Evolutionary conservation across 805 yeast genomes (phyloP).

Genomic region (Ascoidea rubescens): DNA sequence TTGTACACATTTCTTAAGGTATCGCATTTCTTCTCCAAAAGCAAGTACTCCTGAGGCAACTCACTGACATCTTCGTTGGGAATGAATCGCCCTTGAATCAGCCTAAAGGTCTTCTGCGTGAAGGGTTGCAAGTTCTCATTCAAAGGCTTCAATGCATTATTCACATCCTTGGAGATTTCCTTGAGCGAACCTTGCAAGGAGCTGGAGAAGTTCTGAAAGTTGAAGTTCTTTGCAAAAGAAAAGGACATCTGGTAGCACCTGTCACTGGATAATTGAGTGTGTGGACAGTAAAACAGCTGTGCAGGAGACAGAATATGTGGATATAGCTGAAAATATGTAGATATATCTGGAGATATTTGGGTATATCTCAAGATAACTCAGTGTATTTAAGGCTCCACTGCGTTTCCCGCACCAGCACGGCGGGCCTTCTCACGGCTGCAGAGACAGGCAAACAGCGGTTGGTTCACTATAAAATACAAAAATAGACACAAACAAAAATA

Average conservation of each 20-base stretch:
- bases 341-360: too few species aligned
- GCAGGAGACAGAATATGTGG: too few species aligned
- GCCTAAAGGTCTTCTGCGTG: constrained; percentile 33
- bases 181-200: constrained; percentile 9
- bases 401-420: too few species aligned
- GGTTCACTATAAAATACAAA: too few species aligned
- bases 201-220: constrained; percentile 5
- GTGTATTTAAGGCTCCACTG: too few species aligned
- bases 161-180: constrained; percentile 5
- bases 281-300: too few species aligned
- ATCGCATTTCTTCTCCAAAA: constrained; percentile 56
- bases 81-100: constrained; percentile 33
- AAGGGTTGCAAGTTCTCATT: constrained; percentile 9
- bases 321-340: too few species aligned
- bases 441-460: too few species aligned
- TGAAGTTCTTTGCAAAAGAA: constrained; percentile 7
- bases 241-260: not conserved
- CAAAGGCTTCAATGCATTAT: constrained; percentile 4
- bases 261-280: too few species aligned
- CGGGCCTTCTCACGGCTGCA: too few species aligned
- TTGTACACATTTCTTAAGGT: constrained; percentile 46
- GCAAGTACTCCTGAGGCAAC: constrained; percentile 59
- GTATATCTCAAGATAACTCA: too few species aligned
- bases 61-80: constrained; percentile 56
- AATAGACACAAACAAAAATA: too few species aligned